phyloP scores from a whole-genome alignment of 2,329 filamentous ascomycete genomes.

The Fusarium algeriense region DNA sequence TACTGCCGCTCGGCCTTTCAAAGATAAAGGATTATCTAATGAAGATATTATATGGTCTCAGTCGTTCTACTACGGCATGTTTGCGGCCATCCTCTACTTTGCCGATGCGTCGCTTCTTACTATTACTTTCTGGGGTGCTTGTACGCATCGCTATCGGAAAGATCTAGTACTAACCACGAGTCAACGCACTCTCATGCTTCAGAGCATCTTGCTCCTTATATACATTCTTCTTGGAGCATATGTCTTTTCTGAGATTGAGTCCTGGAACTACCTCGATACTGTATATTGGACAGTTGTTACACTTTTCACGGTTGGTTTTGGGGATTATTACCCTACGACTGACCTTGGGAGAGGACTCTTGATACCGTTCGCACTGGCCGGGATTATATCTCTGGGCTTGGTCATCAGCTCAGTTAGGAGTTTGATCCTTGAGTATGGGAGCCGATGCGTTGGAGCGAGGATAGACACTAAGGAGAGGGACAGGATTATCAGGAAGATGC shows the following conservation, averaged over 20 bases:
- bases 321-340: background rate
- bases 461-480: background rate
- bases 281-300: conserved; percentile 3
- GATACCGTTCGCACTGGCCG: background rate
- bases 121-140: background rate
- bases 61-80: conserved; percentile 2
- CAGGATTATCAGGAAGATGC: background rate
- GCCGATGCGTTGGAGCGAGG: background rate
- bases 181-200: background rate
- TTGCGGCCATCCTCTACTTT: conserved; percentile 1
- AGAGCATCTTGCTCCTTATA: background rate
- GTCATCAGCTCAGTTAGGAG: conserved; percentile 2
- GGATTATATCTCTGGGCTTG: conserved; percentile 1
- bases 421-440: background rate
- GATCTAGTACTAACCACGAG: background rate
- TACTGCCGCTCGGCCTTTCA: background rate
- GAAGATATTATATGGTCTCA: background rate
- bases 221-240: background rate
- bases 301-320: conserved; percentile 3
- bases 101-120: background rate
- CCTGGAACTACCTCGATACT: background rate
- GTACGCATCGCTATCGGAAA: background rate
- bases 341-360: background rate
- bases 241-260: background rate
- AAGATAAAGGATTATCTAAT: background rate